These are phyloP conservation scores for Salix arbutifolia DNA, from an alignment of 345 rosid genomes.

Conservation along the genomic window DNA sequence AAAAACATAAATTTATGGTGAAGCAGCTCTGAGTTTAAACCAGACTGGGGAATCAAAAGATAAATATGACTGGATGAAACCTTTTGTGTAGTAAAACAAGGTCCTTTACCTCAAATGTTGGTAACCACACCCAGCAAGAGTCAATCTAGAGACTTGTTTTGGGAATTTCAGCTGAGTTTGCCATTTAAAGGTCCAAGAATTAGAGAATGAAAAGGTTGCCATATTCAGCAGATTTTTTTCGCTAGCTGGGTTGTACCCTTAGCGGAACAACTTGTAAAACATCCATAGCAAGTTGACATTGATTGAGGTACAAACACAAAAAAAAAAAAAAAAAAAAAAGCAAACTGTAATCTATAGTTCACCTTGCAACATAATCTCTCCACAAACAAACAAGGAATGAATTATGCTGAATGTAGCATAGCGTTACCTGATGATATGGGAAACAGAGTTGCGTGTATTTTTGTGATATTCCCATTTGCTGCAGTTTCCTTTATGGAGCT, in stretches of 20 bases:
- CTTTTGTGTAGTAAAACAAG: background rate
- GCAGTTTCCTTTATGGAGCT: slow-evolving; percentile 17
- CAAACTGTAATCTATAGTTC: background rate
- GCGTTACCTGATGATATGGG: slow-evolving; percentile 6
- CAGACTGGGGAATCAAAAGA: background rate
- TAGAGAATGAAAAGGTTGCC: background rate
- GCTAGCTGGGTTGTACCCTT: background rate
- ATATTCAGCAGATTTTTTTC: background rate
- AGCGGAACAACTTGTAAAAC: background rate
- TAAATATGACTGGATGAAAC: background rate
- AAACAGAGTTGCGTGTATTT: background rate
- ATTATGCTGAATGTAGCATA: too few species aligned
- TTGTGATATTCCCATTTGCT: background rate
- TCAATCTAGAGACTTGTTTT: background rate
- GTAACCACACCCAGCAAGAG: background rate
- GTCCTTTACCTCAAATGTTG: background rate
- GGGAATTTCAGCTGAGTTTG: background rate
- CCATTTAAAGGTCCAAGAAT: background rate
- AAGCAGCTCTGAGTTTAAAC: background rate
- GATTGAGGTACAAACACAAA: background rate
- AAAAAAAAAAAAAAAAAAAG: too few species aligned
- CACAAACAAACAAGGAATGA: background rate
- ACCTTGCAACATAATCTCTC: background rate
- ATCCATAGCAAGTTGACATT: background rate
- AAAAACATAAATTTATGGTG: background rate